Evolutionary conservation across 768 basidiomycete species (phyloP).

Genomic region (Mycena kentingensis): DNA sequence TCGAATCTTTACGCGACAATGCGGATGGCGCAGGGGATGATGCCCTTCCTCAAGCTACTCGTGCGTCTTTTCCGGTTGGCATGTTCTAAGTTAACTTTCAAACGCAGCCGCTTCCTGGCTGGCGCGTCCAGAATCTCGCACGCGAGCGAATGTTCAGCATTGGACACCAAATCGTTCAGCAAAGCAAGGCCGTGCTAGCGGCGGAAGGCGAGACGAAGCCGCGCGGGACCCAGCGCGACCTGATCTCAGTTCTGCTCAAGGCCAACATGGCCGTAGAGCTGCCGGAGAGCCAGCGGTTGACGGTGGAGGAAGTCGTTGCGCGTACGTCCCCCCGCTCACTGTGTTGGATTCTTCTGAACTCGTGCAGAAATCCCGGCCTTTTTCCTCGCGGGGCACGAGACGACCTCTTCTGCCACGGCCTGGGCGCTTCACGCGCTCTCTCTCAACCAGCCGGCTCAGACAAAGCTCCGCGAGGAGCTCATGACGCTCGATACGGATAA

Average conservation of each 20-base stretch:
- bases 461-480: slow-evolving; percentile 47
- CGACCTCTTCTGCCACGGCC: slow-evolving; percentile 17
- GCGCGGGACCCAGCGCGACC: slow-evolving; percentile 40
- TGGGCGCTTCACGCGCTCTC: slow-evolving; percentile 50
- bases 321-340: slow-evolving; percentile 8
- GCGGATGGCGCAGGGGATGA: slow-evolving; percentile 21
- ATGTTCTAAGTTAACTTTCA: not conserved
- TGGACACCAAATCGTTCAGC: slow-evolving; percentile 38
- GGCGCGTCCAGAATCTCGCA: slow-evolving; percentile 20
- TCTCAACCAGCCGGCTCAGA: slow-evolving; percentile 39
- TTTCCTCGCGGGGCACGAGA: slow-evolving; percentile 38
- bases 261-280: slow-evolving; percentile 54
- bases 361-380: slow-evolving; percentile 42
- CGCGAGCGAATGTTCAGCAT: slow-evolving; percentile 37
- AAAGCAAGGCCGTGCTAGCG: slow-evolving; percentile 38
- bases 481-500: slow-evolving; percentile 35
- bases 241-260: slow-evolving; percentile 48
- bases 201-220: slow-evolving; percentile 23
- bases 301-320: slow-evolving; percentile 49
- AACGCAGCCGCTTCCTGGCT: slow-evolving; percentile 7
- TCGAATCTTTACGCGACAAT: slow-evolving; percentile 10
- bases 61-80: slow-evolving; percentile 20
- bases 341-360: not conserved
- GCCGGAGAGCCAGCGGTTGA: slow-evolving; percentile 44
- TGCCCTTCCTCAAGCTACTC: slow-evolving; percentile 34